Percentiles rank a stretch among this genome's conserved stretches.
Evolutionary conservation across 2,329 filamentous ascomycete genomes (phyloP).

Genomic region (Akanthomyces dipterigenus): DNA sequence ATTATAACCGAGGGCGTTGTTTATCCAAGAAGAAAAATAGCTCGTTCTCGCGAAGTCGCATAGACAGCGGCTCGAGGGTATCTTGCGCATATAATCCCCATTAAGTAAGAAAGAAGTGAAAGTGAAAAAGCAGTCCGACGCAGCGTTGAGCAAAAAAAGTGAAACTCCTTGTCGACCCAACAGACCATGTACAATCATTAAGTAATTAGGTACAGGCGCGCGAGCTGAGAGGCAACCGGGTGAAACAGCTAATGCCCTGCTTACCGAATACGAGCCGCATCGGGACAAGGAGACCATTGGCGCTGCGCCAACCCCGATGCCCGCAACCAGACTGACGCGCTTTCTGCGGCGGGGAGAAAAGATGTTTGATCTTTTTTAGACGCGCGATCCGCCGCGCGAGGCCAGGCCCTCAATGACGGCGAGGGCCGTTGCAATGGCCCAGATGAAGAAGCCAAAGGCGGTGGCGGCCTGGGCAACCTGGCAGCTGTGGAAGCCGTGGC

Average conservation of each 20-base stretch:
- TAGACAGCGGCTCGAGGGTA: slow-evolving; percentile 11
- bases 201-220: neutral
- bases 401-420: slow-evolving; percentile 40
- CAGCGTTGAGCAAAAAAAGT: neutral
- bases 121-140: neutral
- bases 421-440: slow-evolving; percentile 43
- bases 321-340: neutral
- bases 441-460: slow-evolving; percentile 61
- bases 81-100: slow-evolving; percentile 7
- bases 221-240: neutral
- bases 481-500: slow-evolving; percentile 51
- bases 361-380: neutral
- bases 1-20: neutral
- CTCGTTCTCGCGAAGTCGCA: neutral
- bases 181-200: slow-evolving; percentile 5
- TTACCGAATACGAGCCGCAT: neutral
- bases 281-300: neutral
- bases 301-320: neutral
- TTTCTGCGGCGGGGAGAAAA: neutral
- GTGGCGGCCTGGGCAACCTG: slow-evolving; percentile 54
- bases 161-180: neutral
- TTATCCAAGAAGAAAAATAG: neutral
- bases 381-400: slow-evolving; percentile 25
- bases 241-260: no score
- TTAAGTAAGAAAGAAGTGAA: neutral